Evolutionary conservation across 371 early-diverging fungal genomes (phyloP), one percentile per base, ranked within the genome.

Genomic region (Funneliformis caledonium): DNA sequence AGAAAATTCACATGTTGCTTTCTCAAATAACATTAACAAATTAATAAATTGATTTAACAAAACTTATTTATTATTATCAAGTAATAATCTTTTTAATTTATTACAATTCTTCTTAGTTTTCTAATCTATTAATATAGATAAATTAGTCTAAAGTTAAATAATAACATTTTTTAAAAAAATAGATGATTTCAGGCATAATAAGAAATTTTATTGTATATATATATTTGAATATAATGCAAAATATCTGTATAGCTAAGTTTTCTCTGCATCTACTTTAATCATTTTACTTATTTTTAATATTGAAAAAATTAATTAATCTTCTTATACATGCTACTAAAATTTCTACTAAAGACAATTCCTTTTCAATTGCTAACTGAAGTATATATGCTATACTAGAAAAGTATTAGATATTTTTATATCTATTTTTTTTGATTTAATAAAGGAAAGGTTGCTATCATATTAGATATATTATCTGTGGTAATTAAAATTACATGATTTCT

Each of bases 161-260:
- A 72, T 72, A n/a, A 56, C 56, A 72, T 72, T 26, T 26, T 52
- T 72, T 72, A n/a, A 72, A 12, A 52, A 31, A 72, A 52, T 50
- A 59, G 59, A 56, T 26, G 73, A 72, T 72, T 56, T 22, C 0
- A 72, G 4, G 52, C 1, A 50, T 50, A 72, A 19, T 72, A 72
- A 19, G 52, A 48, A 72, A 48, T 56, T 72, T 26, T 56, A 72
- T 1, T 16, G 14, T 5, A 56, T 72, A 5, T 5, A 31, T 3
- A 72, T 52, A 72, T 72, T 56, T 59, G 42, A 4, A 72, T 43
- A 10, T 0, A 10, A 8, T 37, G n/a, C 12, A 72, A 42, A 52
- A 59, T 31, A 47, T 70, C 50, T 4, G 1, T 43, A 47, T 47
- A 70, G 22, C 50, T 11, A 26, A 47, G 16, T 19, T 16, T 16